Evolutionary conservation across 2,329 filamentous ascomycete species (phyloP).

Genomic region (Westerdykella sp.): DNA sequence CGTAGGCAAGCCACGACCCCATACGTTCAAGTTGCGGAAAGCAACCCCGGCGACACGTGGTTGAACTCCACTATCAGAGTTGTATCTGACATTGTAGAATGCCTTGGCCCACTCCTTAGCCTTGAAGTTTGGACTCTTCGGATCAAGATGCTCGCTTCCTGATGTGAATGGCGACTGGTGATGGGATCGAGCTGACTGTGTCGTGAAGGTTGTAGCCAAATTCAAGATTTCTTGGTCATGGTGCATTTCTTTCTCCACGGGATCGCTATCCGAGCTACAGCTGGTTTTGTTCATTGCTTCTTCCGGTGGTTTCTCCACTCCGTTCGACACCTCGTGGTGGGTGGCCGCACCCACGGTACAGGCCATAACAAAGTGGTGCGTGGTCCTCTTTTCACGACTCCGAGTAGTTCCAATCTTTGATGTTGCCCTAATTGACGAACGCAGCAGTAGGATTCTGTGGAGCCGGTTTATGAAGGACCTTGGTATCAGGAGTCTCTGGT

Average conservation of each 20-base stretch:
- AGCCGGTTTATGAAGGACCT: too few relatives aligned
- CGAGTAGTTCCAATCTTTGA: too few relatives aligned
- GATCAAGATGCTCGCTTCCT: constrained; percentile 38
- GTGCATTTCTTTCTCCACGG: constrained; percentile 4
- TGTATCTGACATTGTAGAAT: constrained; percentile 40
- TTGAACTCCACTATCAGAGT: constrained; percentile 45
- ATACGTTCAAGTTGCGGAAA: constrained; percentile 60
- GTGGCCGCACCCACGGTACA: too few relatives aligned
- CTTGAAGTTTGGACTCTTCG: constrained; percentile 38
- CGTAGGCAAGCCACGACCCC: constrained; percentile 58
- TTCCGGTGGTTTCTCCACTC: too few relatives aligned
- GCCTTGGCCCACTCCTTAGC: constrained; percentile 41
- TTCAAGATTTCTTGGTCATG: constrained; percentile 13
- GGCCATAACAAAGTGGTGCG: too few relatives aligned
- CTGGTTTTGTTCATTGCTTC: constrained; percentile 1
- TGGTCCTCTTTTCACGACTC: too few relatives aligned
- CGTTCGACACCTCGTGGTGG: too few relatives aligned
- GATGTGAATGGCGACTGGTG: constrained; percentile 29
- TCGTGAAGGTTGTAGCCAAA: constrained; percentile 39
- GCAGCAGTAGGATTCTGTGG: too few relatives aligned
- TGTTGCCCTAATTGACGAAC: too few relatives aligned
- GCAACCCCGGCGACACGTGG: constrained; percentile 53
- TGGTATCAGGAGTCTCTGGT: too few relatives aligned
- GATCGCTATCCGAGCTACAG: constrained; percentile 8
- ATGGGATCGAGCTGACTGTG: constrained; percentile 31